Evolutionary conservation across 129 eudicot genomes (phyloP), one percentile per base, ranked within the genome.

Genomic region (Flaveria sonorensis): DNA sequence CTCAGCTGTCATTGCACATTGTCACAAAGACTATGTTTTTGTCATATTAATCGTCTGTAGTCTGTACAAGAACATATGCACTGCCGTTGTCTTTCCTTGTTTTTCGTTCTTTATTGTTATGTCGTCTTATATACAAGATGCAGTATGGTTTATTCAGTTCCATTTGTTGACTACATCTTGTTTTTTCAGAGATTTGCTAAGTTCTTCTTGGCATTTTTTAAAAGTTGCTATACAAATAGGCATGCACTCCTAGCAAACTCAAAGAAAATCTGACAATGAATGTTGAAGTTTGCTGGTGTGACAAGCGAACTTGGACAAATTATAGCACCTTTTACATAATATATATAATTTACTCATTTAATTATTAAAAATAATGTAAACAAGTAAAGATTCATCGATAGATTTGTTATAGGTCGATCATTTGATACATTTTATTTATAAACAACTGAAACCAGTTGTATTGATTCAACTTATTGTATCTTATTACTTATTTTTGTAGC

Each of bases 361-460:
- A 32, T 32, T 32, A 32, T 32, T 4, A 32, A 32, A 32, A 32
- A 0, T 32, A 32, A 32, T 32, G 5, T 32, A 32, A 32, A 28
- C 32, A 42, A 36, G 11, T 68, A 40, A 20, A 63, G 7, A 24
- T 15, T 6, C 19, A 18, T 24, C 6, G 46, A 13, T 32, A 15
- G 45, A 32, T 28, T 14, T 15, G 24, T 28, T 28, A 13, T 63
- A 15, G 21, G 12, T 30, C 15, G 51, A 52, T 26, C 45, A 50
- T 13, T 71, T 47, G 74, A 13, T 70, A 23, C 59, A 24, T 71
- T 14, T 71, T 71, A 23, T 69, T 69, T 70, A 23, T 2, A 46
- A 47, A 16, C 78, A 57, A 18, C 10, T 53, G 23, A n/a, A 10
- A 57, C 32, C 6, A 57, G 6, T 10, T 21, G 16, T 57, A 12